These are phyloP conservation scores for Pythium rhizo-oryzae DNA, from an alignment of 352 stramenopile species.

Conservation along the genomic window DNA sequence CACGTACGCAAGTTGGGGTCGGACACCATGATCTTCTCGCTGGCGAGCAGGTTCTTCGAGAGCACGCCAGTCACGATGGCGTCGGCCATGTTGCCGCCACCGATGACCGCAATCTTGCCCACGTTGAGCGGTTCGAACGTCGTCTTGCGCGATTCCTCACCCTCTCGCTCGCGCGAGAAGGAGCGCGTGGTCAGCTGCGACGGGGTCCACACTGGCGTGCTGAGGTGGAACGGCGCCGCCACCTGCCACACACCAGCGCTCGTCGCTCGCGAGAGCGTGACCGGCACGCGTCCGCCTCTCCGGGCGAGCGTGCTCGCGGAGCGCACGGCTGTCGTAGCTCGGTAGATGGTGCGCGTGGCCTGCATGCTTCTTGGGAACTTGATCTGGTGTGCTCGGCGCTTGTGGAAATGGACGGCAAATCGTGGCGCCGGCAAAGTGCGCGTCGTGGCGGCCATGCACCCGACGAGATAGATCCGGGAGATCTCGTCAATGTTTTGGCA, in stretches of 20 bases:
- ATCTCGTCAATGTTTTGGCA: conserved; percentile 26
- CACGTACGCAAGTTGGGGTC: conserved; percentile 66
- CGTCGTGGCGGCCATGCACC: background rate
- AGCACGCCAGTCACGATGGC: conserved; percentile 85
- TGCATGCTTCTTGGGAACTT: background rate
- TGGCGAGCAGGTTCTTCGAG: conserved; percentile 62
- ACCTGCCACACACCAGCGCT: background rate
- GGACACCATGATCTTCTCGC: conserved; percentile 76
- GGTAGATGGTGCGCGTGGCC: conserved; percentile 5
- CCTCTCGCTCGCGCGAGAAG: conserved; percentile 16
- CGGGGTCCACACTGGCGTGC: background rate
- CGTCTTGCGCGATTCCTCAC: background rate
- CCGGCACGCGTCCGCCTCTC: background rate
- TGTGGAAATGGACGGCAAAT: conserved; percentile 5
- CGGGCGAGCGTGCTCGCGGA: background rate
- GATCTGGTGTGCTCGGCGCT: background rate
- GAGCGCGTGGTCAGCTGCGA: conserved; percentile 9
- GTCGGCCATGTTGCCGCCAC: conserved; percentile 91
- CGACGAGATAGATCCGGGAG: background rate
- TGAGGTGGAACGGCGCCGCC: background rate
- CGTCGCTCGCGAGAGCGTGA: conserved; percentile 2
- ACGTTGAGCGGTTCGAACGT: conserved; percentile 39
- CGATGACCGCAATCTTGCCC: conserved; percentile 73
- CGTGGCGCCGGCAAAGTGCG: too few species aligned
- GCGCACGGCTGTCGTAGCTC: background rate